Conservation (phyloP, 2,329 filamentous ascomycete species). For the Lasiodiplodia gonubiensis region DNA sequence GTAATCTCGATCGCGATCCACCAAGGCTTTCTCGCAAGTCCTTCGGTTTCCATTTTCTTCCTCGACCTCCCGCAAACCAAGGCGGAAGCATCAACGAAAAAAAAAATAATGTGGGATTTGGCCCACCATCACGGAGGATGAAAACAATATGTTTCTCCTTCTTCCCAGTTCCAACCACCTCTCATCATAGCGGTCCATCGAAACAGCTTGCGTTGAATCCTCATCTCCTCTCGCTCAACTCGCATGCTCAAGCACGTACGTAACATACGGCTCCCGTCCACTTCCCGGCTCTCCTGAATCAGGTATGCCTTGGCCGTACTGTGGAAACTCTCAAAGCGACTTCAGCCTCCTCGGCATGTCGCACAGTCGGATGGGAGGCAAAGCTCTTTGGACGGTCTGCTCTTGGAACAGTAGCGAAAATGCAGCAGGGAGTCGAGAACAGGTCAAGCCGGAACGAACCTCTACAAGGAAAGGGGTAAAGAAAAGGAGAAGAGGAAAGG, state of each 20-base stretch:
- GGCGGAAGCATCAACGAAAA: conserved; percentile 17
- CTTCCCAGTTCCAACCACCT: neutral
- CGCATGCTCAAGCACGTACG: neutral
- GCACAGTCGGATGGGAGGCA: neutral
- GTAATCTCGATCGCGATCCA: neutral
- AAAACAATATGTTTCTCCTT: neutral
- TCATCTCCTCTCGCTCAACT: neutral
- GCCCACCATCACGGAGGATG: conserved; percentile 3
- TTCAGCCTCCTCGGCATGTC: neutral
- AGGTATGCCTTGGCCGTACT: no score
- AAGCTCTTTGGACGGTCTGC: no score
- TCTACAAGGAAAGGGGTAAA: neutral
- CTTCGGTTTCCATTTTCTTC: neutral
- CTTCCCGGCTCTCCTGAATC: no score
- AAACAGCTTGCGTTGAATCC: neutral
- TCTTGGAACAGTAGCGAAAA: no score
- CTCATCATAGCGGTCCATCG: neutral
- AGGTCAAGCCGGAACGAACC: no score
- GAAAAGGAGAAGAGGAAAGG: neutral
- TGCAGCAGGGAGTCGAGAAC: no score
- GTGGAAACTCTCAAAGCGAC: no score
- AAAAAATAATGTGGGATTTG: conserved; percentile 18
- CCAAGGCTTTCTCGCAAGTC: neutral
- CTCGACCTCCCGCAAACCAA: conserved; percentile 7
- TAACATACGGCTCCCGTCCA: neutral